phyloP scores from a whole-genome alignment of 805 yeast genomes.

The Yarrowia sp. region DNA sequence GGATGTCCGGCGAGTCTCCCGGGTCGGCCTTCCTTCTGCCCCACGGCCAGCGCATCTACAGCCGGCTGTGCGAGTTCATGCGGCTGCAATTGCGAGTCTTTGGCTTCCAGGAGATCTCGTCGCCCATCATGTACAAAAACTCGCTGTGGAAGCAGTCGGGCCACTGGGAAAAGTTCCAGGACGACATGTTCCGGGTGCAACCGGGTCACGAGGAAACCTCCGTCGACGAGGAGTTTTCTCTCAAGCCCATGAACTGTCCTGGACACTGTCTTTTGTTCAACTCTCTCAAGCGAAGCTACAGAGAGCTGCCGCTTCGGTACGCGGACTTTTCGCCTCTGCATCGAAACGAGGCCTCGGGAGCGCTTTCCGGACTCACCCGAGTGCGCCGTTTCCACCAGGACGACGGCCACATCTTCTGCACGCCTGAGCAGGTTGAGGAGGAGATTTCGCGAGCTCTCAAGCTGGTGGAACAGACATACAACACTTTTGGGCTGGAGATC shows the following conservation, averaged over 20 bases:
- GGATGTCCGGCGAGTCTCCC: constrained; percentile 82
- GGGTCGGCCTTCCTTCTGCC: constrained; percentile 94
- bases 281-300: constrained; percentile 76
- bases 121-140: constrained; percentile 86
- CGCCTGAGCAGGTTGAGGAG: constrained; percentile 70
- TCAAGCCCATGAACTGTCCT: constrained; percentile 71
- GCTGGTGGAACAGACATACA: constrained; percentile 77
- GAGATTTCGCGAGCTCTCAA: constrained; percentile 78
- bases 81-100: constrained; percentile 78
- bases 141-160: constrained; percentile 90
- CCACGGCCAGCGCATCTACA: constrained; percentile 87
- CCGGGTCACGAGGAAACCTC: constrained; percentile 47
- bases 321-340: constrained; percentile 93
- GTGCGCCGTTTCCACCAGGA: constrained; percentile 97
- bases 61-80: constrained; percentile 81
- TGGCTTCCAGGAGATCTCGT: constrained; percentile 90
- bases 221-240: constrained; percentile 65
- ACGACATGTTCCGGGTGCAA: constrained; percentile 79
- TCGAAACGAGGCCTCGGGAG: constrained; percentile 94
- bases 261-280: constrained; percentile 76
- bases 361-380: constrained; percentile 88
- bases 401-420: constrained; percentile 96
- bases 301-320: constrained; percentile 83
- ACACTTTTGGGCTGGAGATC: constrained; percentile 64
- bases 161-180: constrained; percentile 94